Base-by-base conservation (phyloP, 768 basidiomycete species). In the Leccinum sublutescens region DNA sequence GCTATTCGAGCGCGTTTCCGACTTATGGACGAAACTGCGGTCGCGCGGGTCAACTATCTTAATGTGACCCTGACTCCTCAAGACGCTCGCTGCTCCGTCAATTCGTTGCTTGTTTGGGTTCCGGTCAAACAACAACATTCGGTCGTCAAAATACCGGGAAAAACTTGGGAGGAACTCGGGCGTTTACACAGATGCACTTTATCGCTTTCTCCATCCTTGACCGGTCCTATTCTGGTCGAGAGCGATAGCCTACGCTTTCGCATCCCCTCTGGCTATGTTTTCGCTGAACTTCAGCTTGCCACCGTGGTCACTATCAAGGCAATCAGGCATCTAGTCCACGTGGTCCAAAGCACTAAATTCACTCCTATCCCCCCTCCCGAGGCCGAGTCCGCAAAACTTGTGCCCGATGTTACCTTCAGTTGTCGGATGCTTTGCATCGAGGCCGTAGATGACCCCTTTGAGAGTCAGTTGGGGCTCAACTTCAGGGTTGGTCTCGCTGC, bases 401-500 rank as follows among this genome's bases (percentile, higher is more conserved):
- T 94, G 2, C 93, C 93, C 0, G 78, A 80, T 55, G 68, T 95
- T 49, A 74, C 76, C 1, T 68, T 96, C 49, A 76, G 70, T 10
- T 71, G 95, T 52, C 78, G 80, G n/a, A 78, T 78, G 48, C 66
- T 96, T 34, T 85, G 84, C 51, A 66, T 92, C 9, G 94, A 97
- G 72, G 86, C 86, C 25, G 84, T 85, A 23, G 95, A 98, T 71
- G 91, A 94, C 65, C 83, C 87, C 1, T 85, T 97, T 57, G 95
- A 98, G 72, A 81, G 83, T 15, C 83, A 80, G 59, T 74, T 97
- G 19, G 89, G 85, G 36, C 77, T 89, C 9, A 89, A 93, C 31
- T 91, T 84, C 80, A 79, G 83, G 59, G 82, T 85, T 51, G 94
- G 93, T 0, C 74, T 82, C 38, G 82, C 85, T 40, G 94, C 93